phyloP scores from a whole-genome alignment of 371 early-diverging fungal species.

The Rhizopus sp. region DNA sequence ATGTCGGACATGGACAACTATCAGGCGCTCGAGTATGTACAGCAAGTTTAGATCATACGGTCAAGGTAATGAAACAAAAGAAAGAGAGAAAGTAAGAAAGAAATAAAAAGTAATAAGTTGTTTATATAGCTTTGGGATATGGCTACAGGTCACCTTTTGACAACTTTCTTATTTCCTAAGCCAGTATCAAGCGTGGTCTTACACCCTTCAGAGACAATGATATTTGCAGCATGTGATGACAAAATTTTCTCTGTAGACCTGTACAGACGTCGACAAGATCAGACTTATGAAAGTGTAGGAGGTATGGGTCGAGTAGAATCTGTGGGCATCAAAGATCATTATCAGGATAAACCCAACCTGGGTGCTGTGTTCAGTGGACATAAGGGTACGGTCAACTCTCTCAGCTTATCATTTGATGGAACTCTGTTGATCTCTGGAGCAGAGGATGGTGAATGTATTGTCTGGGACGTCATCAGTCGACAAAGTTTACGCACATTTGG shows the following conservation, averaged over 20 bases:
- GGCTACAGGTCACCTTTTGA: constrained; percentile 69
- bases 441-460: constrained; percentile 74
- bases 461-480: constrained; percentile 87
- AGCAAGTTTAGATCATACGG: constrained; percentile 80
- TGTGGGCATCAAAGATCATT: constrained; percentile 37
- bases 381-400: constrained; percentile 52
- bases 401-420: constrained; percentile 76
- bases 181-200: constrained; percentile 70
- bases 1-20: constrained; percentile 56
- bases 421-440: constrained; percentile 78
- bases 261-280: constrained; percentile 54
- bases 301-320: constrained; percentile 56
- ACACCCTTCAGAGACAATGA: constrained; percentile 73
- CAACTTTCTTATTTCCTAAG: constrained; percentile 83
- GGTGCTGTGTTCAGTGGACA: constrained; percentile 51
- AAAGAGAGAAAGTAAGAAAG: neutral
- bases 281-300: constrained; percentile 53
- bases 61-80: constrained; percentile 62
- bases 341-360: neutral
- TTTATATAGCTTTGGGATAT: constrained; percentile 66
- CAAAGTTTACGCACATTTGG: constrained; percentile 77
- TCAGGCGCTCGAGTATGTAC: constrained; percentile 68
- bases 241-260: constrained; percentile 67
- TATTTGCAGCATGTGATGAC: constrained; percentile 72
- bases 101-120: neutral